Conservation (phyloP, 768 basidiomycete genomes). For the Termitomyces sp. region DNA sequence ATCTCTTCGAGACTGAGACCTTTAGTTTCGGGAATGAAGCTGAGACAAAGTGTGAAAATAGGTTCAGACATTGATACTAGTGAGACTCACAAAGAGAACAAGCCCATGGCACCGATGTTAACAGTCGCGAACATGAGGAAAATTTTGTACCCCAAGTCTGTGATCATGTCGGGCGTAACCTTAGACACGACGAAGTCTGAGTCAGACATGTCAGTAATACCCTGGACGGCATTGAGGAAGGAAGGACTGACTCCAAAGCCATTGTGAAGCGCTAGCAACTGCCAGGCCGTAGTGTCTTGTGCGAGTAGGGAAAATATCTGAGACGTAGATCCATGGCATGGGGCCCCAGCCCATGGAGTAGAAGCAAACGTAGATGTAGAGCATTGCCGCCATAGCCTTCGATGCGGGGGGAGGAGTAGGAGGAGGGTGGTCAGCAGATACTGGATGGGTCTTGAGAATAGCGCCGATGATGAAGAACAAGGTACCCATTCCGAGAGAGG, state of each 20-base stretch:
- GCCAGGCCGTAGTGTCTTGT: conserved; percentile 81
- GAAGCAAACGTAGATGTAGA: conserved; percentile 86
- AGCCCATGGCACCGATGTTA: conserved; percentile 67
- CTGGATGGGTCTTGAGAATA: conserved; percentile 74
- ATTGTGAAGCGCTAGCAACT: conserved; percentile 73
- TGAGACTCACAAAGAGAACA: conserved; percentile 55
- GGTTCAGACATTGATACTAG: neutral
- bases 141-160: conserved; percentile 65
- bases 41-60: conserved; percentile 1
- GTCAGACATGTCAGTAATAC: conserved; percentile 1
- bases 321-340: conserved; percentile 57
- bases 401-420: conserved; percentile 49
- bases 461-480: conserved; percentile 85
- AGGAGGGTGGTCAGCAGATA: conserved; percentile 16
- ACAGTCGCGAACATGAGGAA: conserved; percentile 77
- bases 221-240: neutral
- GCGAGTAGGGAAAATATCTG: conserved; percentile 86
- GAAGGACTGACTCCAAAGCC: conserved; percentile 67
- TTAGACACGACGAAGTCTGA: conserved; percentile 72
- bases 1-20: conserved; percentile 53
- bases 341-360: conserved; percentile 87
- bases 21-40: conserved; percentile 61
- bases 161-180: conserved; percentile 62
- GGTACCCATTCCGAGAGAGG: conserved; percentile 74
- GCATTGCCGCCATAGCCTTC: conserved; percentile 81